phyloP scores from a whole-genome alignment of 2,329 filamentous ascomycete genomes.

The Colletotrichum chlorophyti region DNA sequence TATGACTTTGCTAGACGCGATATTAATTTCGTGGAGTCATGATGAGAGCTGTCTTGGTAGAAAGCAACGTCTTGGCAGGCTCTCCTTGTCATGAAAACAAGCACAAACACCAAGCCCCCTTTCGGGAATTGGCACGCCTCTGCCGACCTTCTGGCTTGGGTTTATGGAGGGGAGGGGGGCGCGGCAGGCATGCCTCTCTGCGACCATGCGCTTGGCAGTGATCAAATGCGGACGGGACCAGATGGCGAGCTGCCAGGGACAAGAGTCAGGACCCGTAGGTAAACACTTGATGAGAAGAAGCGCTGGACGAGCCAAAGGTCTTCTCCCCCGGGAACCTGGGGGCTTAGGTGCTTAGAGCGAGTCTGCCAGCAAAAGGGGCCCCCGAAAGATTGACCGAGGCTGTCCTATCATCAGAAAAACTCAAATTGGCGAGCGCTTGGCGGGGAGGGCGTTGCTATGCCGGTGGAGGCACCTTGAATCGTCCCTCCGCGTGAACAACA shows the following conservation, averaged over 20 bases:
- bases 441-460: background rate
- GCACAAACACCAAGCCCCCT: slow-evolving; percentile 2
- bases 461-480: background rate
- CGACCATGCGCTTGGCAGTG: slow-evolving; percentile 11
- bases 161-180: too few relatives aligned
- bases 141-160: background rate
- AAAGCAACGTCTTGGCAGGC: slow-evolving; percentile 18
- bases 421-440: slow-evolving; percentile 18
- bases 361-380: background rate
- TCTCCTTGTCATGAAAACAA: background rate
- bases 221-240: slow-evolving; percentile 8
- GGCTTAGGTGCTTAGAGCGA: too few relatives aligned
- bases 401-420: slow-evolving; percentile 9
- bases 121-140: background rate
- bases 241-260: background rate
- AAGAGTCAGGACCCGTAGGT: background rate
- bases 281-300: slow-evolving; percentile 19
- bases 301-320: background rate
- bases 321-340: too few relatives aligned
- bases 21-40: slow-evolving; percentile 19
- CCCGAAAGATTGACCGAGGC: background rate
- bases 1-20: slow-evolving; percentile 5
- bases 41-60: slow-evolving; percentile 3
- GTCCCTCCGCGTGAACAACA: background rate
- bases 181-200: slow-evolving; percentile 1